Percentiles rank a stretch among this genome's conserved stretches.
These are phyloP conservation scores for Purpureocillium takamizusanense DNA, from an alignment of 2,329 filamentous ascomycete species.

Conservation along the genomic window DNA sequence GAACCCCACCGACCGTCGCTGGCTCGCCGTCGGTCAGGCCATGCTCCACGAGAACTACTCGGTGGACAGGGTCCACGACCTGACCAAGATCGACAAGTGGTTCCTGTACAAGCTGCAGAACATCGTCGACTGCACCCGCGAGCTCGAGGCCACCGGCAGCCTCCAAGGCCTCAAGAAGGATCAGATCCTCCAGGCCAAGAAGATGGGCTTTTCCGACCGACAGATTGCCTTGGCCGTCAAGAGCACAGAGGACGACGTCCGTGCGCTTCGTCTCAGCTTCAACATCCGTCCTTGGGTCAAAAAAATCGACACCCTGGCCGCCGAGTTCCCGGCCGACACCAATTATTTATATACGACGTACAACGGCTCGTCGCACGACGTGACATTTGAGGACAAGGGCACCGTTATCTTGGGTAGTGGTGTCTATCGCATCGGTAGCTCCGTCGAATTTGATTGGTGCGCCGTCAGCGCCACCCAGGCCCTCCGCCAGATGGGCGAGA, in stretches of 20 bases:
- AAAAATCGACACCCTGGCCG: constrained; percentile 95
- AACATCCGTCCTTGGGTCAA: constrained; percentile 94
- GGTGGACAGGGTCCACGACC: constrained; percentile 81
- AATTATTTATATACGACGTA: constrained; percentile 98
- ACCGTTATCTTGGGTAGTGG: constrained; percentile 84
- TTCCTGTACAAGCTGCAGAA: constrained; percentile 98
- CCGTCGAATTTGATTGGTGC: constrained; percentile 98
- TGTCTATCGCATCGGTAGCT: constrained; percentile 95
- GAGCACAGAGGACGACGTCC: constrained; percentile 81
- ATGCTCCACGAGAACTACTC: constrained; percentile 97
- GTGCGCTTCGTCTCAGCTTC: constrained; percentile 74
- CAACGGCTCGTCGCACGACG: constrained; percentile 89
- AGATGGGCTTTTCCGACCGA: constrained; percentile 93
- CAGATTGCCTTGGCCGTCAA: constrained; percentile 85
- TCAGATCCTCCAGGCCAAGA: constrained; percentile 84
- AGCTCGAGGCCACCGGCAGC: constrained; percentile 76
- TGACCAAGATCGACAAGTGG: constrained; percentile 99
- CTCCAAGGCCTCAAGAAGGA: constrained; percentile 82
- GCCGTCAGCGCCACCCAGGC: constrained; percentile 83
- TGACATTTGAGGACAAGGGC: constrained; percentile 87
- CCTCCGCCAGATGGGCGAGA: constrained; percentile 79
- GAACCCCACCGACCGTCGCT: constrained; percentile 92
- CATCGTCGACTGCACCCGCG: constrained; percentile 81
- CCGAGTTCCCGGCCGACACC: constrained; percentile 89
- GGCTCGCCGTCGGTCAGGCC: constrained; percentile 94